These are phyloP conservation scores for Huntiella bhutanensis DNA, from an alignment of 2,329 filamentous ascomycete genomes.

Conservation along the genomic window DNA sequence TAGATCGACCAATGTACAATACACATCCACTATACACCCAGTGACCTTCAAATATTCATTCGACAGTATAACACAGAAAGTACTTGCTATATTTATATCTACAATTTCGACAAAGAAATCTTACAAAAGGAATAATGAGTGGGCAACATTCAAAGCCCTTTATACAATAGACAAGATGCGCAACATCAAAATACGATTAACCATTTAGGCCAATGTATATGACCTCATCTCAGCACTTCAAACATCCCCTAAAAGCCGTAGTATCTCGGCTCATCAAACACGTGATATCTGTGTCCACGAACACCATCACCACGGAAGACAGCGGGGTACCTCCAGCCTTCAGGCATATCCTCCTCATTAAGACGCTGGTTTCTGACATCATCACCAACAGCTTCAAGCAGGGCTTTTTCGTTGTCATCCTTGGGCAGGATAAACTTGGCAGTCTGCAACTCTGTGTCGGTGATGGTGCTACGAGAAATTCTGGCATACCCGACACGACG, in stretches of 20 bases:
- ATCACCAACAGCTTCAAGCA: constrained; percentile 22
- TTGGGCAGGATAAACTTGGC: constrained; percentile 77
- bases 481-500: constrained; percentile 76
- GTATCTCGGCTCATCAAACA: constrained; percentile 82
- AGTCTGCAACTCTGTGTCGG: constrained; percentile 91
- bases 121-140: too few species aligned
- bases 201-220: too few species aligned
- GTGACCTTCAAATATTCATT: too few species aligned
- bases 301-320: constrained; percentile 75
- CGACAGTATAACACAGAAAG: too few species aligned
- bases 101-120: too few species aligned
- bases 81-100: too few species aligned
- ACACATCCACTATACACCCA: too few species aligned
- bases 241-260: constrained; percentile 19
- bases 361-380: constrained; percentile 41
- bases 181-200: too few species aligned
- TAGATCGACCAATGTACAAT: too few species aligned
- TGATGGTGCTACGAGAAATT: constrained; percentile 77
- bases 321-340: constrained; percentile 64
- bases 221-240: too few species aligned
- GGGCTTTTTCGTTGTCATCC: constrained; percentile 35
- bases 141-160: too few species aligned
- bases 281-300: constrained; percentile 79
- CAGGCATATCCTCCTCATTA: constrained; percentile 53
- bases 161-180: too few species aligned